Base-by-base conservation (phyloP, 352 stramenopile genomes). In the Pythium apleroticum region DNA sequence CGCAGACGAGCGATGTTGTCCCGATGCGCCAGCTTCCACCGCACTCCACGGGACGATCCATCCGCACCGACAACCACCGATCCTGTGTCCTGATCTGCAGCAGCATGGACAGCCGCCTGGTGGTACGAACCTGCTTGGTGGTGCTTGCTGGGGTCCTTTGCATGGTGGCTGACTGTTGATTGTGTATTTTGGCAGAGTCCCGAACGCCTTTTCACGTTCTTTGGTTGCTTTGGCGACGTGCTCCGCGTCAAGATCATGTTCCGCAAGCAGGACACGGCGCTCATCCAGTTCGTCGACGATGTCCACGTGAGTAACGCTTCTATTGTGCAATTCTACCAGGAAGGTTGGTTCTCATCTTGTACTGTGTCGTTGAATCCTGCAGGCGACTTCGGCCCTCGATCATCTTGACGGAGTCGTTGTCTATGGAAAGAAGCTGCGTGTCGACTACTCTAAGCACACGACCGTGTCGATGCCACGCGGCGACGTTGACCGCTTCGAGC, bases 221-320 rank as follows among this genome's bases (percentile, higher is more conserved):
- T 94, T 65, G 83, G 86, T 15, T 94, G 86, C 66, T 94, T 90
- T 72, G 86, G 86, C 24, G 86, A 94, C 43, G 86, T 94, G 20
- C 57, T 92, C 58, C 86, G 86, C 27, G 79, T 94, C 61, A 94
- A 94, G 63, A 86, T 94, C 66, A 94, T 94, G 86, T 94, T 92
- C 61, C 80, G 82, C 30, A 94, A 94, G 63, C 81, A 86, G 41
- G 86, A 91, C 72, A 92, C 86, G 0, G 84, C 84, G 39, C 67
- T 94, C 20, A 87, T 94, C 48, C 86, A 94, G 65, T 94, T 94
- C 33, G 75, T 76, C 15, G 76, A 89, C 65, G 86, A 92, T 56
- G 66, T 74, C 35, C 86, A 94, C 64, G 86, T 92, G 79, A 58
- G 77, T 79, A 35, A 45, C 14, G 22, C 24, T 63, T 56, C 24